Evolutionary conservation across 1,139 yeast species (phyloP), one percentile per base, ranked within the genome.

Genomic region (Kurtzmaniella natalensis): DNA sequence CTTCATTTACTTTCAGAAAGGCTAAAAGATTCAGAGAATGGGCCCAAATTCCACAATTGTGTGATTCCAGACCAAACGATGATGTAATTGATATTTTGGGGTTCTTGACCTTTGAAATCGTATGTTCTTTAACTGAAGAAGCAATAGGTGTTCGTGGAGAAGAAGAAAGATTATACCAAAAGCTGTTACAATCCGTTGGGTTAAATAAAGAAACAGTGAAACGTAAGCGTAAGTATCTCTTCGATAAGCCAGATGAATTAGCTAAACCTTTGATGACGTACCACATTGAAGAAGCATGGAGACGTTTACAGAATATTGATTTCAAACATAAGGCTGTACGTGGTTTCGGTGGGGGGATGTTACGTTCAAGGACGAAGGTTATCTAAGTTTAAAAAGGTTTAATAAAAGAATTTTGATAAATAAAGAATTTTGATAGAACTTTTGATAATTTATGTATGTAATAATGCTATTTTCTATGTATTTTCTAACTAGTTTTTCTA

Each of bases 71-170:
- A 48, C 96, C 97, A 3, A 86, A 85, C 51, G 98, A 92, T 58
- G 99, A 92, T 65, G 96, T 92, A 19, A 81, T 94, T 43, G 99
- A 92, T 64, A 92, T 92, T 29, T 65, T 92, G 30, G 99, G 99
- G 15, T 92, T 92, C 50, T 61, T 92, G 40, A 94, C 98, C 0
- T 92, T 94, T 63, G 99, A 92, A 57, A 88, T 92, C 53, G 98
- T 92, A 3, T 94, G 98, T 50, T 81, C 94, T 8, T 61, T 92
- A 38, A 92, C 98, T 0, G 97, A 92, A 57, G 87, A 83, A 48
- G 97, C 97, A 0, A 70, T 92, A 58, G 76, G 74, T 41, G 82
- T 92, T 29, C 88, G 89, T 48, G 76, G 72, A 36, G 69, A 77
- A 14, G 94, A 84, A 53, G 85, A 80, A 38, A 56, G 53, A 34